These are phyloP conservation scores for Aspergillus hiratsukae DNA, from an alignment of 2,329 filamentous ascomycete species.

Conservation along the genomic window DNA sequence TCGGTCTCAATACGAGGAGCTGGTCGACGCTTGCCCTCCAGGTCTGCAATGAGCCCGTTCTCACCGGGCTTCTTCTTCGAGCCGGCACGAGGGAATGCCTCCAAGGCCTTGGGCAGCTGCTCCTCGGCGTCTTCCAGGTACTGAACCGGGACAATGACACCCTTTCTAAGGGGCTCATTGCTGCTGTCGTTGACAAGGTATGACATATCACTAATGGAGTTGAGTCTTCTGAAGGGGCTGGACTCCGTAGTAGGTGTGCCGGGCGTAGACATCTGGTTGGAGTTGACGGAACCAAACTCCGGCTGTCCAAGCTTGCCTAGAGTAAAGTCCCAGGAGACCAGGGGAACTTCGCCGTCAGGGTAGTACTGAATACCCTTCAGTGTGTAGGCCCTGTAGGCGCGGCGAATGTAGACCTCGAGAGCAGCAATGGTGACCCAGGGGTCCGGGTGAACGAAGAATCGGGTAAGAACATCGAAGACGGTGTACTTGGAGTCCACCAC, in stretches of 20 bases:
- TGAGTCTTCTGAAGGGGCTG: conserved; percentile 72
- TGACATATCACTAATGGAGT: conserved; percentile 95
- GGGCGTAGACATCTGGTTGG: conserved; percentile 79
- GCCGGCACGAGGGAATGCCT: conserved; percentile 64
- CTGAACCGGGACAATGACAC: conserved; percentile 87
- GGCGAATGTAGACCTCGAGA: conserved; percentile 91
- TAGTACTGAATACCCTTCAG: conserved; percentile 87
- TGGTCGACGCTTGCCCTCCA: conserved; percentile 67
- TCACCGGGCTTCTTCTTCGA: conserved; percentile 54
- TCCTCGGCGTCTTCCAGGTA: conserved; percentile 96
- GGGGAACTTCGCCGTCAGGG: conserved; percentile 63
- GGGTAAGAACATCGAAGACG: conserved; percentile 90
- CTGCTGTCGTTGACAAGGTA: conserved; percentile 68
- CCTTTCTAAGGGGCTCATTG: conserved; percentile 77
- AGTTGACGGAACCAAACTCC: conserved; percentile 74
- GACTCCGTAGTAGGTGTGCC: conserved; percentile 62
- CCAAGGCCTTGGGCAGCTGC: conserved; percentile 74
- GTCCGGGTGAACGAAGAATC: conserved; percentile 93
- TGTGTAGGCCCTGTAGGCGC: conserved; percentile 93
- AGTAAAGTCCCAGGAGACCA: conserved; percentile 91
- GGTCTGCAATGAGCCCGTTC: conserved; percentile 63
- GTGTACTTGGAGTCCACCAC: conserved; percentile 98
- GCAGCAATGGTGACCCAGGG: conserved; percentile 91
- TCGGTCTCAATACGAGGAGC: conserved; percentile 53
- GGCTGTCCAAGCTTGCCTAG: conserved; percentile 89